Percentiles rank a stretch among this genome's conserved stretches.
phyloP scores from a whole-genome alignment of 2,329 filamentous ascomycete species.

The Thielaviopsis ethacetica region DNA sequence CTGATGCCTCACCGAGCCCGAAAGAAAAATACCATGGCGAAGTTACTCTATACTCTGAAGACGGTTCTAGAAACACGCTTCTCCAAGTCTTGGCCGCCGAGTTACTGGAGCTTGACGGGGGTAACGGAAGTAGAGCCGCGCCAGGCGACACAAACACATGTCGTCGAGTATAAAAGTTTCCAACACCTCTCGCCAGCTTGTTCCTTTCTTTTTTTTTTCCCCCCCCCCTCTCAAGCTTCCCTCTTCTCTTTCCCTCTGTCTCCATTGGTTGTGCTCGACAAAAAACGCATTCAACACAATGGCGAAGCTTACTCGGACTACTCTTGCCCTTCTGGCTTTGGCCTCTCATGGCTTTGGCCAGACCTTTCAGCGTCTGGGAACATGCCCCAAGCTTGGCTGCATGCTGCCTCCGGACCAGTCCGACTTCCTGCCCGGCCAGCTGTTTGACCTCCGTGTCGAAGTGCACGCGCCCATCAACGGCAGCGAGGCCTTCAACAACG shows the following conservation, averaged over 20 bases:
- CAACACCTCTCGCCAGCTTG: background rate
- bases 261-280: background rate
- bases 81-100: too few relatives aligned
- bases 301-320: conserved; percentile 3
- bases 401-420: conserved; percentile 47
- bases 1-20: too few relatives aligned
- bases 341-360: conserved; percentile 26
- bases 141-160: too few relatives aligned
- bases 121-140: too few relatives aligned
- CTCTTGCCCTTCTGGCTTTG: conserved; percentile 9
- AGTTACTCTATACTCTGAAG: too few relatives aligned
- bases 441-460: conserved; percentile 70
- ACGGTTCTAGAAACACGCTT: too few relatives aligned
- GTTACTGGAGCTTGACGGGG: too few relatives aligned
- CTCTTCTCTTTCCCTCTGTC: background rate
- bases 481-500: conserved; percentile 55
- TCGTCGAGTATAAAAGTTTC: background rate
- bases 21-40: too few relatives aligned
- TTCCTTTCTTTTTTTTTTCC: background rate
- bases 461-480: conserved; percentile 70
- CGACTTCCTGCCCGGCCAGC: conserved; percentile 71
- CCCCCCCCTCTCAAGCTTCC: background rate
- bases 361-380: conserved; percentile 43
- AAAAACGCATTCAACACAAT: background rate
- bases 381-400: conserved; percentile 42